phyloP scores from a whole-genome alignment of 345 rosid species.

The Citrus maxima region DNA sequence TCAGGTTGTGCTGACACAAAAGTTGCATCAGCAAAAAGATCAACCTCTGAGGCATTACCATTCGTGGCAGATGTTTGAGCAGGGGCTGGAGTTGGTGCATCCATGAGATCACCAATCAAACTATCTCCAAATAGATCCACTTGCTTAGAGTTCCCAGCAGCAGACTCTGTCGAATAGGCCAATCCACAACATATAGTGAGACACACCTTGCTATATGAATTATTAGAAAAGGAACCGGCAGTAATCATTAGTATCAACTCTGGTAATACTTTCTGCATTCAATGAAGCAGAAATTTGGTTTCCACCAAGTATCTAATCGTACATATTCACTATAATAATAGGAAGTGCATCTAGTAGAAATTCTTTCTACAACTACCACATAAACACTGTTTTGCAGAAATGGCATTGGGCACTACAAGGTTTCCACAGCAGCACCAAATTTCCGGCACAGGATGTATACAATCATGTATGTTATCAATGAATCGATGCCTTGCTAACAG shows the following conservation, averaged over 20 bases:
- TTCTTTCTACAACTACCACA: not conserved
- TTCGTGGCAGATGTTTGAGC: constrained; percentile 42
- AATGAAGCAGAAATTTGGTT: constrained; percentile 4
- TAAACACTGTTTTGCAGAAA: not conserved
- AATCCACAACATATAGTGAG: constrained; percentile 11
- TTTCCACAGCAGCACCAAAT: not conserved
- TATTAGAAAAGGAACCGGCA: not conserved
- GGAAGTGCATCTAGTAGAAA: not conserved
- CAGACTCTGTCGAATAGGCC: constrained; percentile 49
- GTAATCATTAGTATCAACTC: not conserved
- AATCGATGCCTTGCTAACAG: not conserved
- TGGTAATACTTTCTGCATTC: not conserved
- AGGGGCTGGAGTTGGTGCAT: constrained; percentile 58
- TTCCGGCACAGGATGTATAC: not conserved
- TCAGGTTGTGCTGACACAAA: constrained; percentile 82
- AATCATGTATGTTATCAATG: not conserved
- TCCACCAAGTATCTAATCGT: not conserved
- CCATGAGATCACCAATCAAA: constrained; percentile 77
- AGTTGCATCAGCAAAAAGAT: constrained; percentile 93
- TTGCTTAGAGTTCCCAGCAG: constrained; percentile 55
- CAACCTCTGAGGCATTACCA: constrained; percentile 50
- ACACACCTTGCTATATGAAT: not conserved
- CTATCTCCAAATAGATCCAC: constrained; percentile 80
- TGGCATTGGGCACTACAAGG: not conserved
- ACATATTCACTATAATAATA: not conserved